Evolutionary conservation across 2,329 filamentous ascomycete species (phyloP).

Genomic region (Clarireedia paspali): DNA sequence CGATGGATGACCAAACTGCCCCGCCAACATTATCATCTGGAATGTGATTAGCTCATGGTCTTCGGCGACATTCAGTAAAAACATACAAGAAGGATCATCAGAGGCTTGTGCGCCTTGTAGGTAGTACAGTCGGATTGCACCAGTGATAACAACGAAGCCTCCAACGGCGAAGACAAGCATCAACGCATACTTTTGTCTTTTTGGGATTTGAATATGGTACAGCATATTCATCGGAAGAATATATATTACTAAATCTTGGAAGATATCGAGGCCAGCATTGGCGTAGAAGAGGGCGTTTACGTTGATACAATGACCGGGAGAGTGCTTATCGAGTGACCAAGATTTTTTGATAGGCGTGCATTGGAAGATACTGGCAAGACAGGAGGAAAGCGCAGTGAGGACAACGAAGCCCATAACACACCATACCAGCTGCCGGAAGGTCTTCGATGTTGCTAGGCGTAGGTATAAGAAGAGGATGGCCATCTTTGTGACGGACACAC

Average conservation of each 20-base stretch:
- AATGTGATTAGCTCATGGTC: neutral
- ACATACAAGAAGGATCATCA: slow-evolving; percentile 5
- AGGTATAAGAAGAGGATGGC: slow-evolving; percentile 2
- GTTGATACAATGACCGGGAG: neutral
- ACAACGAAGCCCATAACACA: neutral
- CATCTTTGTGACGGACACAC: neutral
- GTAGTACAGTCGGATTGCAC: slow-evolving; percentile 1
- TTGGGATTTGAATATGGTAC: slow-evolving; percentile 3
- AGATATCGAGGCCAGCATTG: slow-evolving; percentile 1
- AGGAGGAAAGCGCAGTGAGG: neutral
- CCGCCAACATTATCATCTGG: slow-evolving; percentile 1
- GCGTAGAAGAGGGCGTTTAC: slow-evolving; percentile 1
- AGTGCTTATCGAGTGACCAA: neutral
- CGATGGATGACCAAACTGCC: slow-evolving; percentile 1
- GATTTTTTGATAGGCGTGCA: neutral
- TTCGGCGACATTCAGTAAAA: neutral
- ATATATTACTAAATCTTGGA: slow-evolving; percentile 1
- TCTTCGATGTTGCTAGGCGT: neutral
- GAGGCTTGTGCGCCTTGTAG: slow-evolving; percentile 2
- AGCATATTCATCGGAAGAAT: slow-evolving; percentile 2
- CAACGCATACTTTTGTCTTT: slow-evolving; percentile 1
- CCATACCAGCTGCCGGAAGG: neutral
- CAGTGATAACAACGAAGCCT: slow-evolving; percentile 1
- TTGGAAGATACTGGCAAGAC: slow-evolving; percentile 1
- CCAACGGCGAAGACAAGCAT: slow-evolving; percentile 5